Evolutionary conservation across 768 basidiomycete species (phyloP), one percentile per base, ranked within the genome.

Genomic region (Serendipita vermifera): DNA sequence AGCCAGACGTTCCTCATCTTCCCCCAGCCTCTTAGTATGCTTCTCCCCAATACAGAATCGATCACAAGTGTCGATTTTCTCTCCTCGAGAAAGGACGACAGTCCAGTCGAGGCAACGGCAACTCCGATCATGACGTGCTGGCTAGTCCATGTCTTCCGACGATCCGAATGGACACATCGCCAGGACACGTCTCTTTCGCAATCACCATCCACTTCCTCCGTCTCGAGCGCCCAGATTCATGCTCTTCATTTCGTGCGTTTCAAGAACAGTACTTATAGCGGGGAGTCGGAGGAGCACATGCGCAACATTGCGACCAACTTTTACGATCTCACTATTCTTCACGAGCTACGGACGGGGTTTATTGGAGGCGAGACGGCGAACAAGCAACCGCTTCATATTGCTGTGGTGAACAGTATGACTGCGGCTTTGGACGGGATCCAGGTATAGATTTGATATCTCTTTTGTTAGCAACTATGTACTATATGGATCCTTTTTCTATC

Each of bases 201-300:
- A 26, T 41, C 39, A n/a, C 11, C n/a, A 26, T 51, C 46, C 46
- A n/a, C 9, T 36, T 9, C n/a, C 9, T 9, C 9, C n/a, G n/a
- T n/a, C 9, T 51, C 46, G 5, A 26, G 46, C 29, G n/a, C n/a
- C 17, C 46, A 51, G 22, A 51, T 51, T n/a, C 46, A 51, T n/a
- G 46, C 46, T 15, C 46, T 51, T 7, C 46, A 51, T 51, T 29
- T 51, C 20, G 46, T 29, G 17, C 46, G 46, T 1, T 51, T 22
- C n/a, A 29, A 29, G 7, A 29, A 29, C 27, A 51, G 46, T 29
- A 22, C 46, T 4, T 51, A 51, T 29, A 26, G 22, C 9, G 46
- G 46, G 15, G 46, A 51, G n/a, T n/a, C 46, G 15, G 20, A n/a
- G 6, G 46, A 29, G 20, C 46, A 51, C 27, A 51, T 51, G 46